phyloP scores from a whole-genome alignment of 257 asterid species.

The Fraxinus excelsior region DNA sequence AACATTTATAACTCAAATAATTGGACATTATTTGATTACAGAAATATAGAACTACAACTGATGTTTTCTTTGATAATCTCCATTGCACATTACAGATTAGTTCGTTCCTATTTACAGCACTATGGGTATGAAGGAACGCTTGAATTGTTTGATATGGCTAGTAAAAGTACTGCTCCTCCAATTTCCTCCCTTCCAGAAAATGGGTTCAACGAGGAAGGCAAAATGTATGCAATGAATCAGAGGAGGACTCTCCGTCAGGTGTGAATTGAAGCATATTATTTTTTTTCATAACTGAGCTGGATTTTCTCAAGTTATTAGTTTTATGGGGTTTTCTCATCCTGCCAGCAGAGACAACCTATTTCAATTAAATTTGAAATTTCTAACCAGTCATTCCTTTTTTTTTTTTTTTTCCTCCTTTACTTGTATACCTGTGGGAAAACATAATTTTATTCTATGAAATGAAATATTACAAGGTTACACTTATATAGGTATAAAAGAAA shows the following conservation, averaged over 20 bases:
- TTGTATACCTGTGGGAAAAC: too few relatives aligned
- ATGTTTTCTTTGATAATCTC: conserved; percentile 16
- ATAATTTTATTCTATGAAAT: too few relatives aligned
- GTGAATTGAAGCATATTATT: conserved; percentile 29
- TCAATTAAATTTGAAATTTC: neutral
- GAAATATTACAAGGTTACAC: too few relatives aligned
- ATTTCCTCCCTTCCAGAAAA: conserved; percentile 59
- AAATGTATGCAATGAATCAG: conserved; percentile 52
- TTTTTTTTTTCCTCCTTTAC: neutral
- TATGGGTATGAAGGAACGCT: conserved; percentile 95
- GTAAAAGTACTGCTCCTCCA: conserved; percentile 69
- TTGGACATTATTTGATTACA: neutral
- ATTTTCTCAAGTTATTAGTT: neutral
- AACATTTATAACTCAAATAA: neutral
- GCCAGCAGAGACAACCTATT: neutral
- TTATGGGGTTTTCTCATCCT: neutral
- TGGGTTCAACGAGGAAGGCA: conserved; percentile 50
- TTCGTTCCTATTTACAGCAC: conserved; percentile 84
- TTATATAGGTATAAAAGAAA: too few relatives aligned
- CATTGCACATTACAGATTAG: conserved; percentile 56
- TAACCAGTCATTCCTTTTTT: neutral
- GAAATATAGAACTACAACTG: conserved; percentile 7
- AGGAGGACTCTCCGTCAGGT: conserved; percentile 92
- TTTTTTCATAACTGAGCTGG: neutral
- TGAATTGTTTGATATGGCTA: conserved; percentile 63